Base-by-base conservation (phyloP, 371 early-diverging fungal genomes). In the Parasitella parasitica region DNA sequence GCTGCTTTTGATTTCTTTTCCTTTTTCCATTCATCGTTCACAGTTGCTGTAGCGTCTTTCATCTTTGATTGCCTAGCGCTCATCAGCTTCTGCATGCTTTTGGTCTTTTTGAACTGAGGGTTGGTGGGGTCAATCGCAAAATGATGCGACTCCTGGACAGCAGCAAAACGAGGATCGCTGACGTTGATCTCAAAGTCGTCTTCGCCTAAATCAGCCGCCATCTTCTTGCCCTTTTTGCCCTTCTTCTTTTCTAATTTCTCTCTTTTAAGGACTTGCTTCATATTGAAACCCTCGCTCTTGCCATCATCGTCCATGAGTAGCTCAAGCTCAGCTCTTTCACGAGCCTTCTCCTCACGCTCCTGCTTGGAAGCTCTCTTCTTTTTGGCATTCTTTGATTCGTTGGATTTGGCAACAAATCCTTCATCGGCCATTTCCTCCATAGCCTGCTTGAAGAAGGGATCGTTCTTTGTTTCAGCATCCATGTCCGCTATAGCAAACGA, bases 121-220 rank as follows among this genome's bases (percentile, higher is more conserved):
- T 92, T 94, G 55, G 94, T 95, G 15, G 97, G 97, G 66, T 98
- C 98, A 51, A 98, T 91, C 18, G 96, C 95, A 75, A 94, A 97
- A 63, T 92, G 89, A 69, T 92, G 91, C 6, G 89, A 89, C 20
- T 92, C 91, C 56, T 86, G 83, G 68, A 96, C 57, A 1, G 92
- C 89, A 18, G 81, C 69, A 72, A 98, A 98, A 67, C 98, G 91
- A 60, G 91, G 87, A 78, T 97, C 98, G 18, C 65, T 69, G 4
- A 89, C 85, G 61, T 97, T 80, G 37, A 97, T 85, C 63, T 91
- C 86, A 67, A 97, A 97, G 59, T 91, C 89, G 46, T 95, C 89
- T 57, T 83, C 85, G 18, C 78, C 73, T 16, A 76, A 68, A 41
- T 75, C 79, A 63, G 84, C 70, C 58, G 63, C 81, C 50, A 51